Evolutionary conservation across 768 basidiomycete species (phyloP), one percentile per base, ranked within the genome.

Genomic region (Phylloporus scabripes): DNA sequence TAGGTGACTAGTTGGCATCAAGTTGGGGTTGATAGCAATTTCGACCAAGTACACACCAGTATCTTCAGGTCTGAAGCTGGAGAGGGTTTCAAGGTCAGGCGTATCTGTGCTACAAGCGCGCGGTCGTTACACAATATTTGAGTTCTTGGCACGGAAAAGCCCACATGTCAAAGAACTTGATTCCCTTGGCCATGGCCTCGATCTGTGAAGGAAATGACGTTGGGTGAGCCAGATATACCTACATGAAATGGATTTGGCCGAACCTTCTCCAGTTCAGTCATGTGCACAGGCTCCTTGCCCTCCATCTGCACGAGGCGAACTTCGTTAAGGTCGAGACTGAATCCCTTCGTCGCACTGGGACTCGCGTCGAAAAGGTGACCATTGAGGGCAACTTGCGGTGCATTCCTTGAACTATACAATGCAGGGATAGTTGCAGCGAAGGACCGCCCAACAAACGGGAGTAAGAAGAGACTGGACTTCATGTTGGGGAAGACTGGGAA

Each of bases 221-320:
- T 7, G 33, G 11, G 28, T 56, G 1, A 39, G 47, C 40, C 33
- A 17, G 15, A 17, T 2, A 20, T 29, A n/a, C 7, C 14, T 5
- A 8, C 14, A 14, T 5, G 11, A 21, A 26, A 15, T 18, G 12
- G 7, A 2, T 17, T 24, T 10, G 31, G 28, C 17, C 56, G 8
- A 26, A 86, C 87, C 83, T 95, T 96, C 58, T 93, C 85, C n/a
- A 87, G 69, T 68, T 96, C 93, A 12, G 91, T 80, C 72, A 92
- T 85, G 85, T 81, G 86, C 45, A 85, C 77, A 4, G 89, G 85
- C 10, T 72, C 71, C 60, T 81, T 71, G 31, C 78, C 85, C 46
- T 85, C 79, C 61, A 90, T 72, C 64, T 91, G 80, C 45, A 95
- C 82, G 46, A 93, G 77, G 44, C 92, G 79, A 45, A 73, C 73